Conservation (phyloP, 305 asterid species). For the Plantago lanceolata region DNA sequence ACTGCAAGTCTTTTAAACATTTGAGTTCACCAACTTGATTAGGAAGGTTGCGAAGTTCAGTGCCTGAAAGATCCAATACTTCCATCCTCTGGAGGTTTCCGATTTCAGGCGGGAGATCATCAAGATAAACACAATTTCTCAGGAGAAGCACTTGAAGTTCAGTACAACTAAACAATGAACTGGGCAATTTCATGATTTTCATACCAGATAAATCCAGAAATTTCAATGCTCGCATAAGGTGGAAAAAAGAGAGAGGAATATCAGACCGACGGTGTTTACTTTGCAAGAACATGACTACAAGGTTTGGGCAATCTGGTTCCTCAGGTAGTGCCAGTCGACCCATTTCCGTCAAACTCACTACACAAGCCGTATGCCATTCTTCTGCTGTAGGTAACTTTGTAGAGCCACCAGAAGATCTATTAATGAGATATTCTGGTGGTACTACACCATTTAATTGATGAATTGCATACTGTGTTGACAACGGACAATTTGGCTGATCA, state of each 20-base stretch:
- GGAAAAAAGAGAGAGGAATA: constrained; percentile 22
- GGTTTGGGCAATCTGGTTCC: constrained; percentile 7
- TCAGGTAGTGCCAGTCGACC: constrained; percentile 13
- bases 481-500: neutral
- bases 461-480: too few relatives aligned
- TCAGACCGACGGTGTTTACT: constrained; percentile 10
- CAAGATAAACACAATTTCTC: constrained; percentile 23
- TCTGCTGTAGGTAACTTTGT: neutral
- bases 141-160: constrained; percentile 23
- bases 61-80: constrained; percentile 28
- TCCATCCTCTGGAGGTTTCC: constrained; percentile 16
- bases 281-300: constrained; percentile 20
- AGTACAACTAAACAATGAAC: constrained; percentile 20
- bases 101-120: constrained; percentile 16
- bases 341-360: constrained; percentile 9
- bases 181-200: constrained; percentile 22
- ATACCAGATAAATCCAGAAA: constrained; percentile 28
- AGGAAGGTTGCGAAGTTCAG: constrained; percentile 25
- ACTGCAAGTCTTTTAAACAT: constrained; percentile 19
- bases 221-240: constrained; percentile 21
- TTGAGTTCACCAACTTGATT: constrained; percentile 22
- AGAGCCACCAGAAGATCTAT: neutral
- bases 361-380: neutral
- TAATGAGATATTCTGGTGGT: neutral
- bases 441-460: neutral